Percentiles rank a stretch among this genome's conserved stretches.
Evolutionary conservation across 257 asterid genomes (phyloP).

Genomic region (Phtheirospermum japonicum): DNA sequence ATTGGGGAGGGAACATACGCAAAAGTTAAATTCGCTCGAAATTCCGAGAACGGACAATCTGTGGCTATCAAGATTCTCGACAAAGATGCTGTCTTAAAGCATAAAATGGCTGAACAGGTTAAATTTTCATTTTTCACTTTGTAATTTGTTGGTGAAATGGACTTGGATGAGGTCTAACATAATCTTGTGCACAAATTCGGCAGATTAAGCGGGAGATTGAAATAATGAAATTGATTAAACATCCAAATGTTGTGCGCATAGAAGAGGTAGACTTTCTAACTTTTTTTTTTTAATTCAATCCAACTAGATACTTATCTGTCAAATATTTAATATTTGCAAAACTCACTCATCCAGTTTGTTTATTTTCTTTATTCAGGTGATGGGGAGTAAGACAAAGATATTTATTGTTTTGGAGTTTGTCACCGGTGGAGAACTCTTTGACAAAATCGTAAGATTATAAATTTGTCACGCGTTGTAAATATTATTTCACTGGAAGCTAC

Average conservation of each 20-base stretch:
- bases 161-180: slow-evolving; percentile 23
- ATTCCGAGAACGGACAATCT: slow-evolving; percentile 70
- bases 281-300: background rate
- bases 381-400: slow-evolving; percentile 96
- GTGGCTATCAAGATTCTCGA: slow-evolving; percentile 91
- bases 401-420: slow-evolving; percentile 82
- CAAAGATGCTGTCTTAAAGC: slow-evolving; percentile 87
- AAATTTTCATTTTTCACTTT: background rate
- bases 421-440: slow-evolving; percentile 96
- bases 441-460: slow-evolving; percentile 77
- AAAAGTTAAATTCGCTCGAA: slow-evolving; percentile 81
- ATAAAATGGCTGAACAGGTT: slow-evolving; percentile 97
- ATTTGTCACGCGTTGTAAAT: background rate
- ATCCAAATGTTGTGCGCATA: slow-evolving; percentile 82
- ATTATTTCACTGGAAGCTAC: slow-evolving; percentile 5
- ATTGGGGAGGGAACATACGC: slow-evolving; percentile 98
- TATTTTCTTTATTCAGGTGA: slow-evolving; percentile 50
- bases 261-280: slow-evolving; percentile 52
- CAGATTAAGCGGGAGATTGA: slow-evolving; percentile 93
- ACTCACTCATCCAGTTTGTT: no score
- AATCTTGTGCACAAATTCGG: background rate
- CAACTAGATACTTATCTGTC: background rate
- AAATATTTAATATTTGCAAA: background rate
- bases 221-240: slow-evolving; percentile 88
- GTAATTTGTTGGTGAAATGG: background rate